Percentiles rank a stretch among this genome's conserved stretches.
These are phyloP conservation scores for Panicum miliaceum DNA, from an alignment of 176 grass and related monocot genomes.

Conservation along the genomic window DNA sequence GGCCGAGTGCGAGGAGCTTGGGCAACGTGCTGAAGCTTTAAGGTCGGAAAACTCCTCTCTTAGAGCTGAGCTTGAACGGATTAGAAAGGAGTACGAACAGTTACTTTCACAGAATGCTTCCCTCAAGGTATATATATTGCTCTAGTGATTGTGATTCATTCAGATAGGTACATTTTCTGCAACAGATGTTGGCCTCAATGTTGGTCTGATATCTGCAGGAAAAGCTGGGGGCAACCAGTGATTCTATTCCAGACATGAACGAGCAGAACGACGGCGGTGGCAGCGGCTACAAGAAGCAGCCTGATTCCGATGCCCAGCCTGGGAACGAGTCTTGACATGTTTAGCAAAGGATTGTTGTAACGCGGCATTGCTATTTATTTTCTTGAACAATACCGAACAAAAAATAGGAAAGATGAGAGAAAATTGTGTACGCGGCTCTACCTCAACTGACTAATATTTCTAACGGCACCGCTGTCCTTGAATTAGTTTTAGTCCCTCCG, in stretches of 20 bases:
- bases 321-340: constrained; percentile 22
- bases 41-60: constrained; percentile 83
- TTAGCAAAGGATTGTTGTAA: constrained; percentile 39
- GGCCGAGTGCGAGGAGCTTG: constrained; percentile 93
- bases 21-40: constrained; percentile 69
- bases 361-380: constrained; percentile 20
- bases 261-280: constrained; percentile 34
- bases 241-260: constrained; percentile 57
- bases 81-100: constrained; percentile 79
- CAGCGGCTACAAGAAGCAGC: constrained; percentile 34
- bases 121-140: constrained; percentile 68
- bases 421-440: not conserved
- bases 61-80: constrained; percentile 71
- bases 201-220: constrained; percentile 51
- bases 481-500: not conserved
- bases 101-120: constrained; percentile 76
- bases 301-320: constrained; percentile 43
- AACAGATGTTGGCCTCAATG: not conserved
- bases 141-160: not conserved
- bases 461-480: not conserved
- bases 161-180: not conserved
- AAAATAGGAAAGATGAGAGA: not conserved
- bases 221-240: constrained; percentile 57
- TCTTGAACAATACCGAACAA: not conserved
- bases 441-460: not conserved